Base-by-base conservation (phyloP, 1,284 basidiomycete species). In the Sutorius eximius region DNA sequence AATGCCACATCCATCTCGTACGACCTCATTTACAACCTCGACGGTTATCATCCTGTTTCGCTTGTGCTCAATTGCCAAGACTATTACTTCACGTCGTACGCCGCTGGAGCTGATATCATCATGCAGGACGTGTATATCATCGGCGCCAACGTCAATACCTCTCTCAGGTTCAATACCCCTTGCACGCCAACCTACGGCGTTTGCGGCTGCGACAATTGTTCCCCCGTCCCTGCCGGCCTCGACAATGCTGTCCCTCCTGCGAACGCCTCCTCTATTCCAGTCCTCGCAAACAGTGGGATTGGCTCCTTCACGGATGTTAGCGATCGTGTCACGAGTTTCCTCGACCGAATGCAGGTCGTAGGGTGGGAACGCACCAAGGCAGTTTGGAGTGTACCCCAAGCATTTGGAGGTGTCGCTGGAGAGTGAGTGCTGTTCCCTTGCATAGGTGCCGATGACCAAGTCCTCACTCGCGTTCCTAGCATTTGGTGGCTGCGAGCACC, bases 51-150 rank as follows among this genome's bases (percentile, higher is more conserved):
- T 62, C 89, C 89, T 0, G 82, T 89, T 27, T 87, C 86, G 0
- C 77, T 91, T n/a, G 87, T 89, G 4, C 76, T 91, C 45, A 91
- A 91, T 63, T 91, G 89, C 73, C 71, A 87, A 66, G 77, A 91
- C 68, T 90, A 83, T 64, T 77, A 79, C 61, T 91, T 85, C 70
- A 73, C 75, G 41, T 78, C 76, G 27, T 87, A 87, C 58, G 73
- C 79, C 0, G 67, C 73, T 8, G 87, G 87, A 4, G 73, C 84
- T 10, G 86, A 90, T 57, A 80, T 91, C 46, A 64, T 83, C 54
- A 74, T 82, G 75, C 75, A 81, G 58, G 81, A 83, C 48, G 72
- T 73, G 24, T 83, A 83, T 56, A 82, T 81, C 62, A 77, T 89
- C 54, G 84, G 82, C 10, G 87, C 85, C 63, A 89, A 91, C 59